phyloP scores from a whole-genome alignment of 805 yeast genomes.

The Candida boleticola region DNA sequence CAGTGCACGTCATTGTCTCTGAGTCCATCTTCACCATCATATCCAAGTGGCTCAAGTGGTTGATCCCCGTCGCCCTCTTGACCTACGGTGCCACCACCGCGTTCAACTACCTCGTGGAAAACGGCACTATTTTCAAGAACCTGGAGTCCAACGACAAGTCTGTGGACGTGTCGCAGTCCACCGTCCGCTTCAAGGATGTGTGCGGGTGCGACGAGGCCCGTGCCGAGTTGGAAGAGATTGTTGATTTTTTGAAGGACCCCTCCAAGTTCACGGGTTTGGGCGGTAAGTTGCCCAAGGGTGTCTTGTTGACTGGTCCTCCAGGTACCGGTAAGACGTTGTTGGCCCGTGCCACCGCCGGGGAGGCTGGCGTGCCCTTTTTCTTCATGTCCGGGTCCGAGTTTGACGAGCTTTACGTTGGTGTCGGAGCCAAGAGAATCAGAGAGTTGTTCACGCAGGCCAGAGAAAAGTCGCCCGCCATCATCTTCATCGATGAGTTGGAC shows the following conservation, averaged over 20 bases:
- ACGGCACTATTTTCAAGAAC: constrained; percentile 75
- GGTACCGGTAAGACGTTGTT: constrained; percentile 97
- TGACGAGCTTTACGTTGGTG: constrained; percentile 97
- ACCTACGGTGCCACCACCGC: constrained; percentile 81
- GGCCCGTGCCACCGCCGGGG: constrained; percentile 98
- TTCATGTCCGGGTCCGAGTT: constrained; percentile 98
- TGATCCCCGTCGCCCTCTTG: constrained; percentile 74
- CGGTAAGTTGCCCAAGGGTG: constrained; percentile 97
- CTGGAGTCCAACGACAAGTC: constrained; percentile 73
- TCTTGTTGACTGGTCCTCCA: constrained; percentile 94
- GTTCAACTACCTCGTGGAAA: constrained; percentile 76
- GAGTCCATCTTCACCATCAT: constrained; percentile 78
- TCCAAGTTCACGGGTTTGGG: constrained; percentile 94
- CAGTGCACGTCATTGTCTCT: constrained; percentile 89
- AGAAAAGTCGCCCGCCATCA: constrained; percentile 93
- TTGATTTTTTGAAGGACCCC: constrained; percentile 96
- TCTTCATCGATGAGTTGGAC: constrained; percentile 96
- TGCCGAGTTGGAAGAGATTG: constrained; percentile 95
- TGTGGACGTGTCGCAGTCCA: constrained; percentile 79
- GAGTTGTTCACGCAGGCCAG: constrained; percentile 92
- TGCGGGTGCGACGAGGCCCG: constrained; percentile 99
- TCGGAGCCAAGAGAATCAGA: constrained; percentile 96
- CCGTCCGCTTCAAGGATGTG: constrained; percentile 88
- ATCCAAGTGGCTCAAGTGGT: constrained; percentile 87
- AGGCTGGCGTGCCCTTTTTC: constrained; percentile 97